Conservation (phyloP, 805 yeast species). For the Hanseniaspora lindneri region DNA sequence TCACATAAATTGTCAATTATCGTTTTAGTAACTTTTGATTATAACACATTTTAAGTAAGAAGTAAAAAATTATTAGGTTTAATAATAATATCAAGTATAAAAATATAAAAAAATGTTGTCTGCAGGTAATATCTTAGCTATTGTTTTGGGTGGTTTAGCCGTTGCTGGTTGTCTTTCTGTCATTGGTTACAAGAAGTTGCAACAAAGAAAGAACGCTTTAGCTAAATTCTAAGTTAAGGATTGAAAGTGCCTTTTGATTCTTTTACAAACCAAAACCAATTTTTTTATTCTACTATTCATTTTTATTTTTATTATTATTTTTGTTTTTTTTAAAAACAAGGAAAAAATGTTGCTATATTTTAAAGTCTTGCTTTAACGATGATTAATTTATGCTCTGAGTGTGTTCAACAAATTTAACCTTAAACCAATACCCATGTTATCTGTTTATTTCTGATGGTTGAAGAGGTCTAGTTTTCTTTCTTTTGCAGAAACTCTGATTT, state of each 20-base stretch:
- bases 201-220: constrained; percentile 32
- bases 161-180: constrained; percentile 26
- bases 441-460: neutral
- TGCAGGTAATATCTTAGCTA: constrained; percentile 63
- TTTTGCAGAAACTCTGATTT: neutral
- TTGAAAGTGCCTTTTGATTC: no score
- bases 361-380: neutral
- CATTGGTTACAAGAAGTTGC: constrained; percentile 27
- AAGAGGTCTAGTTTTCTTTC: neutral
- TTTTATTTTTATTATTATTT: neutral
- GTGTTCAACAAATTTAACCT: constrained; percentile 2
- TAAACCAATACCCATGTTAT: neutral
- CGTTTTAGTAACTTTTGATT: constrained; percentile 8
- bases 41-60: constrained; percentile 10
- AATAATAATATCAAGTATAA: constrained; percentile 6
- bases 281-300: no score
- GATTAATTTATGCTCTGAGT: neutral
- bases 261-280: no score
- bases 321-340: neutral
- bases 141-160: constrained; percentile 33
- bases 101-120: constrained; percentile 41
- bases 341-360: neutral
- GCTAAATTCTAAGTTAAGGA: constrained; percentile 27
- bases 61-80: constrained; percentile 1
- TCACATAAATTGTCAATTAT: constrained; percentile 15